Conservation (phyloP, 106 monocot genomes). For the Dendrobium nobile region DNA sequence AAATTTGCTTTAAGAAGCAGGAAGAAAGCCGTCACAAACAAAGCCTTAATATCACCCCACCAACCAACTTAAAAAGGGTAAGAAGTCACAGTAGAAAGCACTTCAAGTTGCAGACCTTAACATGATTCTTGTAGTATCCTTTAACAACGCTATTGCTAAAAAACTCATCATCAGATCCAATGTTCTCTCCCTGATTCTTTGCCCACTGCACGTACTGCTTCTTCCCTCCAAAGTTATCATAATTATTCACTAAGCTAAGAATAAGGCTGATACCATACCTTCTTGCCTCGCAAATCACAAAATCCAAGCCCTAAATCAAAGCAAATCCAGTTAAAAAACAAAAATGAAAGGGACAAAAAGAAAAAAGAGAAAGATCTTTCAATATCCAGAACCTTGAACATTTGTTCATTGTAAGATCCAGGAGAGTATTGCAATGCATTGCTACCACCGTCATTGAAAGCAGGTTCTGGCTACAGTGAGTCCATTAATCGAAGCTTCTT, state of each 20-base stretch:
- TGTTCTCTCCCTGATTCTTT: conserved; percentile 38
- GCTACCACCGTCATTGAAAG: conserved; percentile 66
- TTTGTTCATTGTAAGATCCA: conserved; percentile 69
- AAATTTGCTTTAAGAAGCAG: no score
- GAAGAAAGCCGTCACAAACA: no score
- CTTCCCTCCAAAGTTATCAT: conserved; percentile 64
- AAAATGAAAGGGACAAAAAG: background rate
- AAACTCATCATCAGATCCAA: conserved; percentile 54
- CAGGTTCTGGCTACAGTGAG: conserved; percentile 68
- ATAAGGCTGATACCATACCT: conserved; percentile 38
- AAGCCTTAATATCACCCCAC: no score
- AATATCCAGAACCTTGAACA: conserved; percentile 42
- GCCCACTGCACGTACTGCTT: conserved; percentile 62
- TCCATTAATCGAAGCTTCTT: conserved; percentile 35
- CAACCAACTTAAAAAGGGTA: no score
- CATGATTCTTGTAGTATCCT: conserved; percentile 50
- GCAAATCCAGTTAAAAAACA: background rate
- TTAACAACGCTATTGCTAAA: conserved; percentile 45
- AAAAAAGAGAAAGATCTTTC: background rate
- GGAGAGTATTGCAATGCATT: conserved; percentile 58
- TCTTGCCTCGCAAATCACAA: conserved; percentile 56
- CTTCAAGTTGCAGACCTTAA: conserved; percentile 23
- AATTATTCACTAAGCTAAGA: conserved; percentile 60
- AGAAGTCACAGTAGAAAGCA: no score
- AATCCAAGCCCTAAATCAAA: conserved; percentile 46